Evolutionary conservation across 108 stramenopile genomes (phyloP).

Genomic region (Fragilaria crotonensis): DNA sequence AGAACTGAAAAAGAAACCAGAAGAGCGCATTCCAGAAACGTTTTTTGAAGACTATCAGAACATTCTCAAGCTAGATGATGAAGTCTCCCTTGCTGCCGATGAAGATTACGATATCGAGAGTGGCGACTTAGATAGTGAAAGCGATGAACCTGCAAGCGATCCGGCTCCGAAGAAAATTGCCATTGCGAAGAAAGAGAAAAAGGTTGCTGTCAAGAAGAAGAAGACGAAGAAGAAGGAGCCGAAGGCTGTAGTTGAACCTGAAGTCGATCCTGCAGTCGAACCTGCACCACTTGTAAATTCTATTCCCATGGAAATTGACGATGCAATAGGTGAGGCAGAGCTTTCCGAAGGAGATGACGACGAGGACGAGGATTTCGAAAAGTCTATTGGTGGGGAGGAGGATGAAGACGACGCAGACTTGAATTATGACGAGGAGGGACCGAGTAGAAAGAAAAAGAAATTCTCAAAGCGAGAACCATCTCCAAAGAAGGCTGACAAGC

Average conservation of each 20-base stretch:
- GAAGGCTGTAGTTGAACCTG: neutral
- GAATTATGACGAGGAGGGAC: no score
- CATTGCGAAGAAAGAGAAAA: neutral
- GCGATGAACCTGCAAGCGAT: neutral
- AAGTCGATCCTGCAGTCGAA: neutral
- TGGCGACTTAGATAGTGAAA: neutral
- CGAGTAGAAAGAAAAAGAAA: slow-evolving; percentile 1
- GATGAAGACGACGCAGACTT: neutral
- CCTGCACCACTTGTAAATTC: no score
- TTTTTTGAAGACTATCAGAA: slow-evolving; percentile 1
- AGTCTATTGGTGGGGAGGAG: neutral
- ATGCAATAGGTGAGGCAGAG: neutral
- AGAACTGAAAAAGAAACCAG: slow-evolving; percentile 25
- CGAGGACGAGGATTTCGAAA: neutral
- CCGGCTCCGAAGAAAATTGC: neutral
- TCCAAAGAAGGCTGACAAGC: neutral
- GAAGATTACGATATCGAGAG: slow-evolving; percentile 1
- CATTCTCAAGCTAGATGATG: neutral
- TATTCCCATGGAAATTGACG: neutral
- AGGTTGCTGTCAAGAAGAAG: neutral
- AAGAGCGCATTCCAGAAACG: slow-evolving; percentile 13
- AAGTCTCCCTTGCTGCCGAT: neutral
- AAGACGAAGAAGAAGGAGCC: neutral
- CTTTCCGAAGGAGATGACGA: neutral
- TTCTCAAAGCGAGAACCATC: no score